These are phyloP conservation scores for Yarrowia sp. DNA, from an alignment of 805 yeast species.

Conservation along the genomic window DNA sequence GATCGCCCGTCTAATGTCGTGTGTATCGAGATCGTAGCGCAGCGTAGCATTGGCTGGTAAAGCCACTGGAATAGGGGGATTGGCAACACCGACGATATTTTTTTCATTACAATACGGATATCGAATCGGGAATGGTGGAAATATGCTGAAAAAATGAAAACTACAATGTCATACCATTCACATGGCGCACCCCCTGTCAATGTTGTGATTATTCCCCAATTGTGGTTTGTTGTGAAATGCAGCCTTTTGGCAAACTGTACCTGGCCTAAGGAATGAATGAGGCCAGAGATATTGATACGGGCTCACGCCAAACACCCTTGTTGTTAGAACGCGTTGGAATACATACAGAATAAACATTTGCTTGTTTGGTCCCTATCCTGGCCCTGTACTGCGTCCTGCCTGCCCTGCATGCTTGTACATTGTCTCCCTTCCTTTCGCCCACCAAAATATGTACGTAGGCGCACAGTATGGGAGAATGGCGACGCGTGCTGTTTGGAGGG, in stretches of 20 bases:
- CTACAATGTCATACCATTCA: too few relatives aligned
- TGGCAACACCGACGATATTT: neutral
- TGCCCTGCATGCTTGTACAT: constrained; percentile 15
- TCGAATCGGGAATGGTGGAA: neutral
- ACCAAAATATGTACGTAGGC: neutral
- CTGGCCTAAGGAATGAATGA: neutral
- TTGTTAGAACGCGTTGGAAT: neutral
- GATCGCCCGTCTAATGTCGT: constrained; percentile 5
- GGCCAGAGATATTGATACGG: neutral
- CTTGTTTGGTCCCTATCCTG: constrained; percentile 7
- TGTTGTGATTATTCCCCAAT: neutral
- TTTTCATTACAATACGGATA: too few relatives aligned
- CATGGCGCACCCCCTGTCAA: neutral
- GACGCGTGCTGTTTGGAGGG: neutral
- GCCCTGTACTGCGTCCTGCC: constrained; percentile 6
- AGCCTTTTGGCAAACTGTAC: neutral
- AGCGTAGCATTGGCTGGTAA: constrained; percentile 11
- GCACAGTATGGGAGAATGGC: neutral
- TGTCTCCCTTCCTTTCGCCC: neutral
- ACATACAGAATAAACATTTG: neutral
- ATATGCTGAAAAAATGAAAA: neutral
- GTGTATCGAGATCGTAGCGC: neutral
- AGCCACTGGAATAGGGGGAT: neutral
- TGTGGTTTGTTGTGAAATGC: neutral
- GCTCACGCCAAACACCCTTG: neutral